Conservation (phyloP, 202 grass and related monocot genomes). For the Panicum virgatum region DNA sequence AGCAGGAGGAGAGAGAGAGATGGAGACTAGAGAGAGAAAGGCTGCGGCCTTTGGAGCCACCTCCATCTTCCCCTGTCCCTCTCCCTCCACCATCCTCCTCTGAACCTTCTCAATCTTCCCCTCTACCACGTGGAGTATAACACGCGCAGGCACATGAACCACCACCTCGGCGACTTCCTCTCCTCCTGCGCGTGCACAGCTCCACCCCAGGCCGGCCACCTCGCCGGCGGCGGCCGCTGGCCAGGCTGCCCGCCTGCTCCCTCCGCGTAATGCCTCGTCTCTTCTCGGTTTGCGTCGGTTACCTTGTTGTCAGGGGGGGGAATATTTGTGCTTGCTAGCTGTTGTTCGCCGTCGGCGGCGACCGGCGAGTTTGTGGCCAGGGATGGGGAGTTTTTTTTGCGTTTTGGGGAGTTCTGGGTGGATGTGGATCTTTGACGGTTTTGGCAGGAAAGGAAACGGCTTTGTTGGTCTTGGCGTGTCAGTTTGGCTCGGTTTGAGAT, state of each 20-base stretch:
- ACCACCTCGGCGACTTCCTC: constrained; percentile 10
- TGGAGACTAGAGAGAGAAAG: background rate
- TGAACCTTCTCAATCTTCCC: constrained; percentile 33
- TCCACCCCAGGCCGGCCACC: background rate
- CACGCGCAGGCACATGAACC: constrained; percentile 22
- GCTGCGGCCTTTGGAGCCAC: constrained; percentile 22
- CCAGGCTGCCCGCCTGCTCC: background rate
- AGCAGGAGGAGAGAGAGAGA: background rate
- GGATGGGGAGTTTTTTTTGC: background rate
- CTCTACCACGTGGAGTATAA: constrained; percentile 39
- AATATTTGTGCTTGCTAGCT: background rate
- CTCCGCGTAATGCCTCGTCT: constrained; percentile 18
- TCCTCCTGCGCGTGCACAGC: background rate
- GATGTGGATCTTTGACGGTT: constrained; percentile 32
- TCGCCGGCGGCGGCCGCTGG: background rate
- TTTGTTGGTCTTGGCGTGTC: background rate
- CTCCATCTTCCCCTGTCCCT: background rate
- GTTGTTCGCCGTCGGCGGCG: background rate
- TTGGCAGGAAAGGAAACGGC: constrained; percentile 25
- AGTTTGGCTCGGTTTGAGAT: background rate
- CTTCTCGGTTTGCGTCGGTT: background rate
- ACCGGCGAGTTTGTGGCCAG: background rate
- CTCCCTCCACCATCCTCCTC: background rate
- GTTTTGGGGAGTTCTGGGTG: background rate
- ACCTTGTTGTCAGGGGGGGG: background rate